Evolutionary conservation across 2,329 filamentous ascomycete species (phyloP).

Genomic region (Curvularia spicifera): DNA sequence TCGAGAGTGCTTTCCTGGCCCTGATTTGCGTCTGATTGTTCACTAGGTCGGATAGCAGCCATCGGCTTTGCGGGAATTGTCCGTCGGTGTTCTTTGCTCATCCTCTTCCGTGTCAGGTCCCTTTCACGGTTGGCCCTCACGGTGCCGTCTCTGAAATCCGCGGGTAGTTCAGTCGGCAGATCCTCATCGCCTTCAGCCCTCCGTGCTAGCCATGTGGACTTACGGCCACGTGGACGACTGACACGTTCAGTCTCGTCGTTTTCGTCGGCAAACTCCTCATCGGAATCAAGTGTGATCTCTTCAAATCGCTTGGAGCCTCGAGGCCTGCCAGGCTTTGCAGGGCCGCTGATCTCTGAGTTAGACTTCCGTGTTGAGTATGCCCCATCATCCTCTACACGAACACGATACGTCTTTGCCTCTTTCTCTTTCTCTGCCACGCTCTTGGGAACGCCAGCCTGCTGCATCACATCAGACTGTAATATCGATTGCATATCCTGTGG

Average conservation of each 20-base stretch:
- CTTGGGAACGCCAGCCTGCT: conserved; percentile 22
- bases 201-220: conserved; percentile 52
- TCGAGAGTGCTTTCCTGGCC: conserved; percentile 36
- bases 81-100: conserved; percentile 34
- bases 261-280: conserved; percentile 49
- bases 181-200: conserved; percentile 53
- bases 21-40: conserved; percentile 32
- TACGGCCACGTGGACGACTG: conserved; percentile 31
- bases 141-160: conserved; percentile 50
- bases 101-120: conserved; percentile 30
- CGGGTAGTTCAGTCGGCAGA: conserved; percentile 53
- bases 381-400: conserved; percentile 51
- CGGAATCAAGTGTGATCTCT: conserved; percentile 55
- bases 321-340: conserved; percentile 31
- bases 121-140: conserved; percentile 38
- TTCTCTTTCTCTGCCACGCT: conserved; percentile 37
- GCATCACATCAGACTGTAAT: conserved; percentile 47
- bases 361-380: conserved; percentile 46
- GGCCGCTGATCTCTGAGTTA: conserved; percentile 32
- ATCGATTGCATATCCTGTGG: conserved; percentile 36
- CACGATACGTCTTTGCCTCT: conserved; percentile 43
- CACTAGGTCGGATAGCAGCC: conserved; percentile 36
- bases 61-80: conserved; percentile 34
- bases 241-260: conserved; percentile 18
- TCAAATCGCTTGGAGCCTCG: conserved; percentile 47